A percentile compares a stretch with the other conserved stretches of the same genome.
These are phyloP conservation scores for Alternaria dauci DNA, from an alignment of 2,329 filamentous ascomycete genomes.

Conservation along the genomic window DNA sequence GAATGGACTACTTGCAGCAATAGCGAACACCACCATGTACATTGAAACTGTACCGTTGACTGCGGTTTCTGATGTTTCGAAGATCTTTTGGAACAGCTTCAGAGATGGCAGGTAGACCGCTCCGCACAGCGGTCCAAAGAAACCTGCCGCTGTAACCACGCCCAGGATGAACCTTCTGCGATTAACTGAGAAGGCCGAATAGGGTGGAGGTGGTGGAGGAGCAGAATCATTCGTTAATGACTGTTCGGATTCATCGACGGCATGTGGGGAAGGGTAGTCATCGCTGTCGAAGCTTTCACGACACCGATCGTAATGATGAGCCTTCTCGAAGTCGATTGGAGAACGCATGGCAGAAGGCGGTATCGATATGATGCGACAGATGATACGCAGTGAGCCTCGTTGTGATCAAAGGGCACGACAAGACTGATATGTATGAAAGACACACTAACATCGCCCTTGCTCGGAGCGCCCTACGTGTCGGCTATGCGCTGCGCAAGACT, in stretches of 20 bases:
- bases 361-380: not conserved
- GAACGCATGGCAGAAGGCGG: constrained; percentile 29
- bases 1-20: constrained; percentile 36
- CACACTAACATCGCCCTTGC: constrained; percentile 23
- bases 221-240: constrained; percentile 18
- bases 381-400: not conserved
- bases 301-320: constrained; percentile 29
- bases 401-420: constrained; percentile 18
- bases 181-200: constrained; percentile 51
- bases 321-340: constrained; percentile 37
- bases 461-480: constrained; percentile 27
- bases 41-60: constrained; percentile 58
- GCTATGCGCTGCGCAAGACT: constrained; percentile 18
- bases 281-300: constrained; percentile 36
- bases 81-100: constrained; percentile 49
- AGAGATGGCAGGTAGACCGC: constrained; percentile 57
- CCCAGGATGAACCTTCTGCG: constrained; percentile 51
- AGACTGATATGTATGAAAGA: constrained; percentile 22
- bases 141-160: constrained; percentile 40
- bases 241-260: constrained; percentile 18
- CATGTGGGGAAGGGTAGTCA: constrained; percentile 24
- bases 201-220: constrained; percentile 31
- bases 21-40: constrained; percentile 56
- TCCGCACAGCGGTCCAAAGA: constrained; percentile 56
- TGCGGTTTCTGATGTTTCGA: constrained; percentile 46